phyloP scores from a whole-genome alignment of 805 yeast genomes.

The Komagataella mondaviorum region DNA sequence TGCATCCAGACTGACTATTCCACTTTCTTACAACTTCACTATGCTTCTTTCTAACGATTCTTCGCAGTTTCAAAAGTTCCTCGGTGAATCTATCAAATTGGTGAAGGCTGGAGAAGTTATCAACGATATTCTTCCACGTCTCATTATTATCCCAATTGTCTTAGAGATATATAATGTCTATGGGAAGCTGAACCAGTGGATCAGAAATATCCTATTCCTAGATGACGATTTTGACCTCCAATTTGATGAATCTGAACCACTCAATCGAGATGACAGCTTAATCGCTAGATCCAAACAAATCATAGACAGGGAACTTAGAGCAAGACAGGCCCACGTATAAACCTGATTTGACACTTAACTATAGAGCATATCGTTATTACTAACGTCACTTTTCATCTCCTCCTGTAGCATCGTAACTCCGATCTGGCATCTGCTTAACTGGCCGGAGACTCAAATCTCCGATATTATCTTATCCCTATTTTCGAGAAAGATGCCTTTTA shows the following conservation, averaged over 20 bases:
- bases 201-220: constrained; percentile 14
- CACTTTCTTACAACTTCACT: constrained; percentile 67
- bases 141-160: constrained; percentile 53
- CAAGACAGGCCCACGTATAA: background rate
- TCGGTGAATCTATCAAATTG: constrained; percentile 63
- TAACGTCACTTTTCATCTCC: background rate
- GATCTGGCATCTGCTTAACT: background rate
- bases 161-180: constrained; percentile 39
- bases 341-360: no score
- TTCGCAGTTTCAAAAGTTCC: constrained; percentile 54
- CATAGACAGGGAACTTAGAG: background rate
- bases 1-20: constrained; percentile 71
- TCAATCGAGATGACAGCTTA: background rate
- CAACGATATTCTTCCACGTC: constrained; percentile 65
- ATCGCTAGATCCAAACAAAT: background rate
- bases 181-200: constrained; percentile 34
- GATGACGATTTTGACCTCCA: constrained; percentile 16
- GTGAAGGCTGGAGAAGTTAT: constrained; percentile 62
- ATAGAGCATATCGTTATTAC: background rate
- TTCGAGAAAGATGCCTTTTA: background rate
- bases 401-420: background rate
- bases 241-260: constrained; percentile 3
- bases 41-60: constrained; percentile 36
- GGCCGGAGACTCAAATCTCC: background rate
- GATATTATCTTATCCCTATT: background rate